Evolutionary conservation across 1,139 yeast species (phyloP).

Genomic region (Zygosaccharomyces pseudobailii): DNA sequence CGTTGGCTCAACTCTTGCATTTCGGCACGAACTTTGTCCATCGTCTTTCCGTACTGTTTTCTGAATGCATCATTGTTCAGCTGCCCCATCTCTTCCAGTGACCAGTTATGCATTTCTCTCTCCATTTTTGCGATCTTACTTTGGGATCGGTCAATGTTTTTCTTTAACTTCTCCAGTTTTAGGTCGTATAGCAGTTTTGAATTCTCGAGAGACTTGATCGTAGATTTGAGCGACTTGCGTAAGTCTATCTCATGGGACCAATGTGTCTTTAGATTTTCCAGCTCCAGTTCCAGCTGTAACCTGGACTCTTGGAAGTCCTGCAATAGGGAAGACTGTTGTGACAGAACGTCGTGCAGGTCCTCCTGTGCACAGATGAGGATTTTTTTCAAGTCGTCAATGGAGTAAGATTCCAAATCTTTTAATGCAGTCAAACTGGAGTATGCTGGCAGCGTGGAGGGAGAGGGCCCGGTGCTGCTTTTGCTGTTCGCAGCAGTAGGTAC

Average conservation of each 20-base stretch:
- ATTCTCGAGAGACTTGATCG: slow-evolving; percentile 32
- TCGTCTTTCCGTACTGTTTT: slow-evolving; percentile 13
- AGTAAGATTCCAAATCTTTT: slow-evolving; percentile 28
- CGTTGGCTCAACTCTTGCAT: slow-evolving; percentile 11
- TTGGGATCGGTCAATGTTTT: slow-evolving; percentile 23
- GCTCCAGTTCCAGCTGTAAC: slow-evolving; percentile 25
- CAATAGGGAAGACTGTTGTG: slow-evolving; percentile 23
- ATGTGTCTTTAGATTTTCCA: slow-evolving; percentile 29
- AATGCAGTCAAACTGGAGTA: slow-evolving; percentile 27
- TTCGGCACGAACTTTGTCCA: slow-evolving; percentile 9
- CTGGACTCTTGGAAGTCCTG: slow-evolving; percentile 31
- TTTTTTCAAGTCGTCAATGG: slow-evolving; percentile 31
- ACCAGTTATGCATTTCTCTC: slow-evolving; percentile 26
- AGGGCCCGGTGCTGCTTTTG: neutral
- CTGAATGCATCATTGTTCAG: slow-evolving; percentile 15
- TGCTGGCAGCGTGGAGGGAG: slow-evolving; percentile 6
- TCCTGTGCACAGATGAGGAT: slow-evolving; percentile 33
- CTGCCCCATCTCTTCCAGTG: slow-evolving; percentile 17
- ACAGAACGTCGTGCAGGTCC: slow-evolving; percentile 32
- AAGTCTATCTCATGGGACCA: slow-evolving; percentile 34
- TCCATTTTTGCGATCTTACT: slow-evolving; percentile 27
- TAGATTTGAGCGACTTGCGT: slow-evolving; percentile 30
- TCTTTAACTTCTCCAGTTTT: slow-evolving; percentile 28
- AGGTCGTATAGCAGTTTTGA: slow-evolving; percentile 31
- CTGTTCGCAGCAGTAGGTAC: neutral